Conservation (phyloP, 192 early-diverging fungal genomes). For the Lobosporangium transversale region DNA sequence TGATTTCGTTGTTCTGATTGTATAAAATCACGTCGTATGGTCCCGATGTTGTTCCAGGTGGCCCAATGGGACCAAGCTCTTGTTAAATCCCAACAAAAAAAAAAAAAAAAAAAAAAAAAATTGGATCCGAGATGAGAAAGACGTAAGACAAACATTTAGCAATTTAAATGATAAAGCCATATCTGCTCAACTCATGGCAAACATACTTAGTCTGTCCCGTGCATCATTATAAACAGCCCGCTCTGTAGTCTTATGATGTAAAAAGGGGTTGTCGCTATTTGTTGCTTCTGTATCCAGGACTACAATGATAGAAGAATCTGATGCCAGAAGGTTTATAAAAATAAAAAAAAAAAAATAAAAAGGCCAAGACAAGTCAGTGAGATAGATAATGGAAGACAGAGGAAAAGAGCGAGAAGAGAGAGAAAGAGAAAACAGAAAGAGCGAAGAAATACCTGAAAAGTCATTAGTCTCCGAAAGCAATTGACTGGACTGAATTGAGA, state of each 20-base stretch:
- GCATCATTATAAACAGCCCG: conserved; percentile 59
- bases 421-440: background rate
- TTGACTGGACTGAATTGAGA: conserved; percentile 42
- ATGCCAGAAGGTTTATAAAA: background rate
- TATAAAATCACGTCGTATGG: conserved; percentile 65
- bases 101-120: background rate
- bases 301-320: conserved; percentile 31
- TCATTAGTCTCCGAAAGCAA: conserved; percentile 32
- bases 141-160: background rate
- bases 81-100: background rate
- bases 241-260: conserved; percentile 67
- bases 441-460: conserved; percentile 11
- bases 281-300: conserved; percentile 52
- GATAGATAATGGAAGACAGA: background rate
- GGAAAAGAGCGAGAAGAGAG: too few relatives aligned
- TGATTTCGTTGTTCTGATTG: conserved; percentile 60
- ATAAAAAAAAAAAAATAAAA: background rate
- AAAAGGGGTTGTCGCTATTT: conserved; percentile 47
- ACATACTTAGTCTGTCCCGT: conserved; percentile 37
- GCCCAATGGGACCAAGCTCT: conserved; percentile 26
- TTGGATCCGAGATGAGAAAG: background rate
- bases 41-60: conserved; percentile 10
- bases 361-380: background rate
- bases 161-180: background rate
- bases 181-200: background rate